Evolutionary conservation across 306 rosid species (phyloP), one percentile per base, ranked within the genome.

Genomic region (Astragalus membranaceus): DNA sequence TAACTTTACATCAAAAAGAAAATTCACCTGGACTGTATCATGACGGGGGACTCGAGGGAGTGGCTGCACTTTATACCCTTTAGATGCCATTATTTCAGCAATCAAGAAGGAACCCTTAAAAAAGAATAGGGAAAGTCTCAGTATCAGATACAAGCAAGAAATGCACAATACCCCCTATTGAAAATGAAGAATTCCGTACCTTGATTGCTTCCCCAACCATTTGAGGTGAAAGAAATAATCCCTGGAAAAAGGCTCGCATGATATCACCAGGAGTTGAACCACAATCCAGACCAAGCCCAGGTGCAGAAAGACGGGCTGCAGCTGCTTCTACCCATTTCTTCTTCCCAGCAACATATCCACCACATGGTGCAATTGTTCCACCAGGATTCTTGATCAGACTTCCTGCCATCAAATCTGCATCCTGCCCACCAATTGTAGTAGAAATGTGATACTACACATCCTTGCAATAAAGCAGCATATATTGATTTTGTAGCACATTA

Each of bases 201-300:
- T 92, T 92, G 82, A 92, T 53, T 52, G 96, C 95, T 79, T 89
- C 96, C n/a, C 98, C 98, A 54, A 92, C 98, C 98, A 92, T 92
- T 88, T 92, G 98, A 85, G 98, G 96, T n/a, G 98, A 88, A 77
- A 92, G 98, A 81, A 85, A 89, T 69, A 89, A 80, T 11, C 98
- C 98, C 77, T 89, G 98, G 74, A 92, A 92, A 79, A 92, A 86
- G 30, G 93, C 80, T 67, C 98, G 83, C 96, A 89, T 92, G 49
- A 88, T 42, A 70, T 92, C 84, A 7, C 98, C 98, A 0, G 98
- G 93, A 64, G 89, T 86, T 59, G 96, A 77, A 49, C 98, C 98
- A 76, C 93, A 92, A 70, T 92, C 96, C 37, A 92, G 47, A 20
- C 95, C 96, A 76, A 92, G 90, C 77, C 96, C 98, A 0, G 98